These are phyloP conservation scores for Pseudozyma pruni DNA, from an alignment of 1,284 basidiomycete genomes.

Conservation along the genomic window DNA sequence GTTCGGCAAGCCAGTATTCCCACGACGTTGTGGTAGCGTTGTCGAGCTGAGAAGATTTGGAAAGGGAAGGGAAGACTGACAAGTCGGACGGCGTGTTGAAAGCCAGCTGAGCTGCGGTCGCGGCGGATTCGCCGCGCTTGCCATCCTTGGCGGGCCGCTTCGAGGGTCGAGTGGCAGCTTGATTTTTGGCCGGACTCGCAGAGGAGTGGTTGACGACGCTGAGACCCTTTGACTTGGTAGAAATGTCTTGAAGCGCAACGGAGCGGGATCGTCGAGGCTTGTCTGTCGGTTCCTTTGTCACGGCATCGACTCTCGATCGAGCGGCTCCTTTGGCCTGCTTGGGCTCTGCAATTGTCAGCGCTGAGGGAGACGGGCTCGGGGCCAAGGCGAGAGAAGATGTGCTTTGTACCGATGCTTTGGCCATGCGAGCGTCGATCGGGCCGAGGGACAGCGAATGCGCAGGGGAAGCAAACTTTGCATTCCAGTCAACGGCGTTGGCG, in stretches of 20 bases:
- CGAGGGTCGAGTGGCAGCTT: neutral
- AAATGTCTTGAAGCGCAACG: conserved; percentile 6
- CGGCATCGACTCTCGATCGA: neutral
- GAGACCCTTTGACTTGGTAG: conserved; percentile 4
- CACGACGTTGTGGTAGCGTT: conserved; percentile 37
- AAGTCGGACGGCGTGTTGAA: conserved; percentile 5
- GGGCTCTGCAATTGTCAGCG: neutral
- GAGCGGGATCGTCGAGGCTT: neutral
- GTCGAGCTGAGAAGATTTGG: conserved; percentile 14
- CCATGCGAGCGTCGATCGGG: neutral
- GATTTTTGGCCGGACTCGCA: neutral
- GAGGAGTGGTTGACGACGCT: conserved; percentile 1
- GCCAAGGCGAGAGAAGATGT: conserved; percentile 4
- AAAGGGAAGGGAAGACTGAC: conserved; percentile 10
- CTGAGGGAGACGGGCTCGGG: conserved; percentile 14
- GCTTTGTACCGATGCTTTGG: neutral
- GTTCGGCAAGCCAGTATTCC: conserved; percentile 33
- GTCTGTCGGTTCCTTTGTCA: neutral
- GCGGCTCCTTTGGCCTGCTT: neutral
- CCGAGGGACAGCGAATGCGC: neutral
- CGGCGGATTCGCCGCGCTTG: conserved; percentile 3
- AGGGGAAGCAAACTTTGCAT: conserved; percentile 22
- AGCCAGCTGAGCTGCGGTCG: conserved; percentile 3
- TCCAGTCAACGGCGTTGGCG: neutral
- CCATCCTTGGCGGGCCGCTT: neutral